Base-by-base conservation (phyloP, 345 rosid genomes). In the Eucalyptus microcorys region DNA sequence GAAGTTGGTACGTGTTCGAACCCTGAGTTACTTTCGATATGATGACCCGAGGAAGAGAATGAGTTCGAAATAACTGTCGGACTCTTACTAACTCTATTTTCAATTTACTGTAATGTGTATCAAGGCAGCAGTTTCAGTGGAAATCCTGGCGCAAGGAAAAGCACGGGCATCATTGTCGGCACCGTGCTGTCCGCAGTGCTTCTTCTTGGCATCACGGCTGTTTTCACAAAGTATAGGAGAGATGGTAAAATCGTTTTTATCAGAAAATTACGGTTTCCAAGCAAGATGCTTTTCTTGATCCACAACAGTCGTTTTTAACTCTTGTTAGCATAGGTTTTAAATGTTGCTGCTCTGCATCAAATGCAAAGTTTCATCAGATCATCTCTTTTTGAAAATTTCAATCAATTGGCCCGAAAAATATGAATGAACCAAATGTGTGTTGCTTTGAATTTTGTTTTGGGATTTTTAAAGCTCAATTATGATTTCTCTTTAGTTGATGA, bases 1-100 rank as follows among this genome's bases (percentile, higher is more conserved):
- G 90, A 90, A 68, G 87, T 86, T 49, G 92, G 93, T 90, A 91
- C 15, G 89, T 53, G 8, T 42, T 47, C n/a, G 1, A 43, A 68
- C 53, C n/a, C 53, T 37, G 32, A 85, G 6, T 34, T 59, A 9
- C 47, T 47, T 30, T 71, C 48, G 4, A 11, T 14, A 14, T 13
- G 80, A 24, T 55, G 6, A 86, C 45, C 7, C 4, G 2, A n/a
- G 22, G 43, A 55, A n/a, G 49, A 27, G 76, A 10, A 19, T 11
- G 26, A 71, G 26, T 40, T 30, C 11, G 8, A 19, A 87, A 12
- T 34, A 61, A 34, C 76, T 13, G 22, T 87, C 6, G n/a, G n/a
- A 59, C 1, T 59, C 7, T 86, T 50, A 34, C 4, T 86, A 10
- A 86, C 26, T 26, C 26, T 42, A n/a, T 22, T 14, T 84, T 52